Conservation (phyloP, 176 grass and related monocot genomes). For the Carex kokanica region DNA sequence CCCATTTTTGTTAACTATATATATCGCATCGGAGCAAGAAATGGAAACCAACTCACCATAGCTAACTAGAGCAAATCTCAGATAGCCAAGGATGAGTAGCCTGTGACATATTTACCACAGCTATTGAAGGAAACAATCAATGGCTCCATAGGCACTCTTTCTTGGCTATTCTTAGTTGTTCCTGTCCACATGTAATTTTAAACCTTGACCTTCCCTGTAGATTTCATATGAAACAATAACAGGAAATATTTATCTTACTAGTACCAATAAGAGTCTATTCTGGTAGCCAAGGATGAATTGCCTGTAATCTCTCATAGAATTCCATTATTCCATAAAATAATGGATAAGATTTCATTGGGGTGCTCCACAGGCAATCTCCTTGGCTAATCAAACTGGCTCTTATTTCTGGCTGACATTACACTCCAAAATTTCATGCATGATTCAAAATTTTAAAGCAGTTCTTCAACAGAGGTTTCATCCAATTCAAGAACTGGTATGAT, state of each 20-base stretch:
- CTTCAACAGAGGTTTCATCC: not conserved
- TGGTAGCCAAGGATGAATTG: not conserved
- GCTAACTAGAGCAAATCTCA: not conserved
- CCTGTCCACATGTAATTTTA: not conserved
- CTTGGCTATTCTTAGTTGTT: not conserved
- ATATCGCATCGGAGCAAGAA: not conserved
- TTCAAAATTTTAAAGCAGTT: not conserved
- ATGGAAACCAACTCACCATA: not conserved
- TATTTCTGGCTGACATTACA: not conserved
- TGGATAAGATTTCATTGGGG: not conserved
- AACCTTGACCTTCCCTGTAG: not conserved
- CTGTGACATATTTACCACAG: not conserved
- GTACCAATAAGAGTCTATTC: not conserved
- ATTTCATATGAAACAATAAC: not conserved
- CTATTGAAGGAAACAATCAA: not conserved
- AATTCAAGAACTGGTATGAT: not conserved
- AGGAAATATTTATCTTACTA: not conserved
- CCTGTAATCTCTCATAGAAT: not conserved
- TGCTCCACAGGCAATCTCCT: not conserved
- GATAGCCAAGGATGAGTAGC: conserved; percentile 12
- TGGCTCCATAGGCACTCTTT: not conserved
- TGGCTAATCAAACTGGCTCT: not conserved
- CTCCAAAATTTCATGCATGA: not conserved
- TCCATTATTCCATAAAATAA: not conserved
- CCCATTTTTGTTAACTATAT: not conserved